phyloP scores from a whole-genome alignment of 176 grass and related monocot genomes.

The Guadua angustifolia region DNA sequence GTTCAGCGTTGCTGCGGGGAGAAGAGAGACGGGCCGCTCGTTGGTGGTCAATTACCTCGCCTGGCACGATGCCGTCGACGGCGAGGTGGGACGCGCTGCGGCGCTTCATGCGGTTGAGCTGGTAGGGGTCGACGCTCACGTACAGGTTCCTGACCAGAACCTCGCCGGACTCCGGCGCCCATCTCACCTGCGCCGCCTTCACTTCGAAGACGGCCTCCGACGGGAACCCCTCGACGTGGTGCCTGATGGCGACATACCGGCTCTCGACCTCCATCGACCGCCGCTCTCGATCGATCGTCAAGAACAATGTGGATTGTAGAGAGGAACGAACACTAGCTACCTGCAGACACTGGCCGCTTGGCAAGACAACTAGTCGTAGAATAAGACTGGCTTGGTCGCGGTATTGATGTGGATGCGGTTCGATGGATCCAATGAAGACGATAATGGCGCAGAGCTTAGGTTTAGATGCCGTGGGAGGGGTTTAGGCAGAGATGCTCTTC shows the following conservation, averaged over 20 bases:
- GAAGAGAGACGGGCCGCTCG: neutral
- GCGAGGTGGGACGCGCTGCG: slow-evolving; percentile 49
- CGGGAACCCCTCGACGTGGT: slow-evolving; percentile 53
- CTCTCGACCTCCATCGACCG: slow-evolving; percentile 50
- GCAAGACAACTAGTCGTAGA: too few species aligned
- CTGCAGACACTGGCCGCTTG: too few species aligned
- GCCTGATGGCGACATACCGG: slow-evolving; percentile 46
- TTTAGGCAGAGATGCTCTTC: neutral
- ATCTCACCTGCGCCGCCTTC: neutral
- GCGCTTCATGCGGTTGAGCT: slow-evolving; percentile 74
- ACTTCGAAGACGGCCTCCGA: slow-evolving; percentile 62
- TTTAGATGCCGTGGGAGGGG: neutral
- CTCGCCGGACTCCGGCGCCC: slow-evolving; percentile 39
- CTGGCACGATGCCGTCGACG: slow-evolving; percentile 41
- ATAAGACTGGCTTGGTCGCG: too few species aligned
- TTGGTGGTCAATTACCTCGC: slow-evolving; percentile 32
- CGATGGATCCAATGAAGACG: too few species aligned
- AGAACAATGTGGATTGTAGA: neutral
- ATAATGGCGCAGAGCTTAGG: too few species aligned
- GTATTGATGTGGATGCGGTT: too few species aligned
- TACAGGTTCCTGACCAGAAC: slow-evolving; percentile 59
- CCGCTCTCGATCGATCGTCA: neutral
- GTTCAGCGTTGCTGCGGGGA: neutral
- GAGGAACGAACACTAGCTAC: too few species aligned
- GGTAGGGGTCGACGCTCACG: slow-evolving; percentile 72